Base-by-base conservation (phyloP, 768 basidiomycete species). In the Xerocomellus dryophilus region DNA sequence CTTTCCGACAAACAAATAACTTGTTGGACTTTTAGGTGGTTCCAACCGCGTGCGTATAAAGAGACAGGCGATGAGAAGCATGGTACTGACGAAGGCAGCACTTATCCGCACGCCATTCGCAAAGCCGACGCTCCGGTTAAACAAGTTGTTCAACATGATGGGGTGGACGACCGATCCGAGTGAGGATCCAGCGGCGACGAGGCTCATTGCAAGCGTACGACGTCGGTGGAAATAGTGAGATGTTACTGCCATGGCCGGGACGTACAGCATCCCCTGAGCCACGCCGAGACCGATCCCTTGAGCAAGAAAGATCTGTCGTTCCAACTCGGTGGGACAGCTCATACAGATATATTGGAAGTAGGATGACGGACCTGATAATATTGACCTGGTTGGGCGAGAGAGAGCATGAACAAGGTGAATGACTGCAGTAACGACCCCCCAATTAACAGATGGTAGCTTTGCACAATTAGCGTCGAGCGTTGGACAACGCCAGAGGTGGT, bases 281-380 rank as follows among this genome's bases (percentile, higher is more conserved):
- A 81, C 63, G 2, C 81, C 80, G 10, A 74, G 59, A 0, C 72
- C 74, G 4, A 83, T 35, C 0, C 82, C 82, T 63, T 81, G 78
- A 0, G 74, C 57, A 15, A 83, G 70, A 57, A 83, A 74, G 6
- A 84, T 65, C 77, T 80, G 41, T 35, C 2, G n/a, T 41, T 34
- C 2, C 9, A 20, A 14, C 20, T 48, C 9, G 5, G 53, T 29
- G 35, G 12, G 39, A 29, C 15, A 11, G 25, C 7, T 27, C 18
- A n/a, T 14, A n/a, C 1, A 8, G 2, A 21, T 18, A 45, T 21
- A 7, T 29, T 21, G 40, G 5, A 17, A 20, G 14, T 18, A n/a
- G 7, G 9, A 25, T 7, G 71, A 54, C 64, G 4, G 12, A 77
- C 76, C 66, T 77, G 76, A 54, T 76, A 79, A 56, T 71, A 77